A percentile compares a stretch with the other conserved stretches of the same genome.
phyloP scores from a whole-genome alignment of 202 grass and related monocot species.

The Cymbopogon flexuosus region DNA sequence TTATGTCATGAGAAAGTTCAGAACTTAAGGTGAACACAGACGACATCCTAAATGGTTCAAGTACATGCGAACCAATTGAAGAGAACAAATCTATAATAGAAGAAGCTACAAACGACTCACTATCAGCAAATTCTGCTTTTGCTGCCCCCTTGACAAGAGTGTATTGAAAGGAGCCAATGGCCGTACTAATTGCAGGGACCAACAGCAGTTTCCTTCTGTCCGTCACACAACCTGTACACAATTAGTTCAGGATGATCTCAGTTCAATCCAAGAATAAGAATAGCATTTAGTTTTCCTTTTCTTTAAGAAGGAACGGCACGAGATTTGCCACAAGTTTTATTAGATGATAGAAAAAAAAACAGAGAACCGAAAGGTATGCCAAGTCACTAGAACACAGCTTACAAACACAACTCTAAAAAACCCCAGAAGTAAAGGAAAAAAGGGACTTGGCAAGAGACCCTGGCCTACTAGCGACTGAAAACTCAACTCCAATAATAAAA shows the following conservation, averaged over 20 bases:
- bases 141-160: conserved; percentile 36
- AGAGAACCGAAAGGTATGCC: neutral
- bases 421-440: neutral
- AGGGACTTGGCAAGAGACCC: neutral
- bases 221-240: conserved; percentile 31
- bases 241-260: neutral
- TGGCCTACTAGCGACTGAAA: neutral
- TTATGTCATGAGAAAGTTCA: neutral
- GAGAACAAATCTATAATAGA: neutral
- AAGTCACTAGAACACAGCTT: neutral
- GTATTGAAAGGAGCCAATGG: conserved; percentile 42
- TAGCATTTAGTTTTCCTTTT: neutral
- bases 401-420: neutral
- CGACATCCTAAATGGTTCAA: neutral
- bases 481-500: neutral
- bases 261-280: neutral
- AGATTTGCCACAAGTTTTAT: neutral
- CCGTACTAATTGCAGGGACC: conserved; percentile 52
- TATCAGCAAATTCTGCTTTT: conserved; percentile 74
- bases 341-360: neutral
- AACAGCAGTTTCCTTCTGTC: conserved; percentile 61
- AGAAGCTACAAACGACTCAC: conserved; percentile 44
- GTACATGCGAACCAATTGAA: neutral
- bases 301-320: neutral
- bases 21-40: neutral